Percentiles rank a stretch among this genome's conserved stretches.
Conservation (phyloP, 306 rosid species). For the Ormosia semicastrata region DNA sequence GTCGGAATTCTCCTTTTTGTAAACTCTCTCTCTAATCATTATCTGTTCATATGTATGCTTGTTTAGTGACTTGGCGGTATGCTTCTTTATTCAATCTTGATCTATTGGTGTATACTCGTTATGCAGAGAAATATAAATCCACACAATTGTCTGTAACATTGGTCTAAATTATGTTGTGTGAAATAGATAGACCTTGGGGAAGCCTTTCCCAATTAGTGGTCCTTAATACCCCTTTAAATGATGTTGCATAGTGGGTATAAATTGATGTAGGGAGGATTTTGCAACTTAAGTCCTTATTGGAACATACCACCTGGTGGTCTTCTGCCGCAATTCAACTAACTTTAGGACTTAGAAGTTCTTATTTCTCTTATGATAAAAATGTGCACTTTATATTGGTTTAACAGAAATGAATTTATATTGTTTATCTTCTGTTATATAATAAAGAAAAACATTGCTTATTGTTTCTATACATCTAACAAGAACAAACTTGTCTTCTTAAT, state of each 20-base stretch:
- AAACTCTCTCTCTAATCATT: background rate
- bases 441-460: background rate
- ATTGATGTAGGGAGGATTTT: background rate
- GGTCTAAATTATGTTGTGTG: conserved; percentile 9
- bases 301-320: background rate
- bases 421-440: background rate
- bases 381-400: background rate
- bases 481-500: conserved; percentile 25
- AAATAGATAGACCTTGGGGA: background rate
- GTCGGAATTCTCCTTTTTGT: conserved; percentile 38
- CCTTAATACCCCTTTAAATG: background rate
- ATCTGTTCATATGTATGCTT: conserved; percentile 3
- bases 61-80: background rate
- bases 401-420: conserved; percentile 9
- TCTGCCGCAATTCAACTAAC: conserved; percentile 2
- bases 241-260: background rate
- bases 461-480: conserved; percentile 7
- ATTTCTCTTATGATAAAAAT: background rate
- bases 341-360: background rate
- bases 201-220: background rate
- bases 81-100: conserved; percentile 25
- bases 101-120: background rate
- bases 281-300: conserved; percentile 7
- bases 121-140: background rate
- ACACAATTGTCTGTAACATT: background rate